Conservation (phyloP, 2,329 filamentous ascomycete genomes). For the Ascochyta koolunga region DNA sequence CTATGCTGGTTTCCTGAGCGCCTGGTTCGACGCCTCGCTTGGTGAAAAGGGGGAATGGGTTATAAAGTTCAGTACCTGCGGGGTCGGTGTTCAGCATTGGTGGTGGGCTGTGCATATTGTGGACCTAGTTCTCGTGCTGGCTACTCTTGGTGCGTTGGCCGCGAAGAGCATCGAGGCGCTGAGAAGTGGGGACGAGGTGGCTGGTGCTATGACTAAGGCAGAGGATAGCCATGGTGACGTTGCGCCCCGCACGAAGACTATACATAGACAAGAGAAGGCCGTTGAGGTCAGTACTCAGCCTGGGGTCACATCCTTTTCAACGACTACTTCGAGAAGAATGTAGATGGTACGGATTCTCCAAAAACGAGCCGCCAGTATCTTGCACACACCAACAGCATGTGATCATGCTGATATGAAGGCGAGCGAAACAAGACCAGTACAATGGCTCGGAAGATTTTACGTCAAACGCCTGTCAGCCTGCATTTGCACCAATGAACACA, state of each 20-base stretch:
- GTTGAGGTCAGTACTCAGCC: neutral
- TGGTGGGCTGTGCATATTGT: constrained; percentile 89
- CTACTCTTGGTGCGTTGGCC: neutral
- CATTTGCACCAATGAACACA: too few species aligned
- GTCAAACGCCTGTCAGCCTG: too few species aligned
- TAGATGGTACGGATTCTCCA: too few species aligned
- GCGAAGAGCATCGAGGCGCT: neutral
- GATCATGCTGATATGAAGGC: too few species aligned
- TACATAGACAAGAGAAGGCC: neutral
- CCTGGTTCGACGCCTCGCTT: constrained; percentile 79
- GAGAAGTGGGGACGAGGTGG: neutral
- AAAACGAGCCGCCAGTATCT: too few species aligned
- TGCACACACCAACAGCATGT: too few species aligned
- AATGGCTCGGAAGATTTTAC: too few species aligned
- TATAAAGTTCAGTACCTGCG: constrained; percentile 79
- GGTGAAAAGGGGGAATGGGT: constrained; percentile 82
- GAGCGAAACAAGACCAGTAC: too few species aligned
- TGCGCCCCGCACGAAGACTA: neutral
- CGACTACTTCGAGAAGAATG: too few species aligned
- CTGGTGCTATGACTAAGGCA: neutral
- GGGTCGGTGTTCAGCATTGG: constrained; percentile 82
- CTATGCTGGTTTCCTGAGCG: constrained; percentile 83
- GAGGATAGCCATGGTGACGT: neutral
- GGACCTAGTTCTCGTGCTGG: constrained; percentile 12
- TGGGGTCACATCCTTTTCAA: neutral